These are phyloP conservation scores for Panicum virgatum DNA, from an alignment of 202 grass and related monocot species.

Conservation along the genomic window DNA sequence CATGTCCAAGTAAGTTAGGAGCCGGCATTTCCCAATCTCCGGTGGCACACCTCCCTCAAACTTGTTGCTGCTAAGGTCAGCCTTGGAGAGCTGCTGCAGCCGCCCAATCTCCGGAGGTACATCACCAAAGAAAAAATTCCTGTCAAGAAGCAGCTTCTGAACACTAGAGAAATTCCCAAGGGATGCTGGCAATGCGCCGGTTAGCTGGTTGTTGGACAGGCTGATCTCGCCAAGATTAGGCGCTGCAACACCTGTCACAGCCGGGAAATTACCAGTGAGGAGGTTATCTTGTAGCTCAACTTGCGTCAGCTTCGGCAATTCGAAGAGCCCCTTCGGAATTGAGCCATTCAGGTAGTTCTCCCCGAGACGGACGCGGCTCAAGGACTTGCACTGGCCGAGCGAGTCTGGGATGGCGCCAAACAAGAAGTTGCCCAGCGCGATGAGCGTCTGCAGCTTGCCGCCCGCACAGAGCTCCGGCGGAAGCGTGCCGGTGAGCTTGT, in stretches of 20 bases:
- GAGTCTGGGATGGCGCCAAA: constrained; percentile 87
- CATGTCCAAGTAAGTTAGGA: constrained; percentile 89
- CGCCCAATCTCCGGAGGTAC: constrained; percentile 82
- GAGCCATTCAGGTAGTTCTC: constrained; percentile 98
- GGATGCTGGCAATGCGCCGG: constrained; percentile 62
- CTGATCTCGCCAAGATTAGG: constrained; percentile 85
- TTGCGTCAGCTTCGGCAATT: constrained; percentile 82
- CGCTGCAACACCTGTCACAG: constrained; percentile 47
- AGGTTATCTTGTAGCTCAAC: constrained; percentile 98
- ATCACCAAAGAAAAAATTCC: constrained; percentile 65
- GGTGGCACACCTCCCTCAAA: constrained; percentile 75
- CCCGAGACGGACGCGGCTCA: constrained; percentile 85
- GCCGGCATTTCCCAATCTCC: constrained; percentile 79
- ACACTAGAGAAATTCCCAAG: constrained; percentile 87
- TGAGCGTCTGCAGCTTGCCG: constrained; percentile 79
- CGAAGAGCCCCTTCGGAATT: constrained; percentile 79
- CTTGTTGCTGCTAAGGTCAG: constrained; percentile 83
- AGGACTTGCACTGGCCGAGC: constrained; percentile 71
- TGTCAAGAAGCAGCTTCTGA: constrained; percentile 95
- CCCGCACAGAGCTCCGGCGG: constrained; percentile 81
- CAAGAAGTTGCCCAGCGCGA: constrained; percentile 90
- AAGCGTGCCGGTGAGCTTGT: constrained; percentile 85
- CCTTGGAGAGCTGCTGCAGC: constrained; percentile 91
- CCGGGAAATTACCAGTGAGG: constrained; percentile 75
- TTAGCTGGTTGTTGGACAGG: constrained; percentile 92